Evolutionary conservation across 495 filamentous ascomycete species (phyloP), one percentile per base, ranked within the genome.

Genomic region (Podospora appendiculata): DNA sequence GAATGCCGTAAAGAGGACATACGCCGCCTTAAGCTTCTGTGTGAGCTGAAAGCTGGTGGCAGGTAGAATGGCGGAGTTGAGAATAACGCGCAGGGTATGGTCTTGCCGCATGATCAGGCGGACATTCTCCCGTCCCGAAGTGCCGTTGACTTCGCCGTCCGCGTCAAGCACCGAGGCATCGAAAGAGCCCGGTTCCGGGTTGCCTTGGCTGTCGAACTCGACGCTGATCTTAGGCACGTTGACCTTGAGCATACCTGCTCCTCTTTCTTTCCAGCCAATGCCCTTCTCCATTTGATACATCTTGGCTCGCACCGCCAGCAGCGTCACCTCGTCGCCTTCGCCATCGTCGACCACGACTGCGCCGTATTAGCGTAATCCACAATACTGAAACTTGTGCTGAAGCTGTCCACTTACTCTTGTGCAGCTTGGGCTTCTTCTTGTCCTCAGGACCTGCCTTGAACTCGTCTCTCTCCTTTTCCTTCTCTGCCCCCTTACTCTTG

Each of bases 91-190:
- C 49, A 86, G 77, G 6, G 85, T 87, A 40, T 87, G 86, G 55
- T 95, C 89, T 41, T 92, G 89, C 6, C 90, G 82, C 84, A 96
- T 89, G 53, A 96, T 79, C 58, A 96, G 78, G 19, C 90, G 84
- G 10, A 81, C 81, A 19, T 57, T 53, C 41, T 64, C 59, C 0
- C 50, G 51, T 19, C 34, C 47, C 13, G 50, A 41, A 8, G 58
- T 57, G 35, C 48, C 53, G 12, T 67, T 64, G 17, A 68, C 70
- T 8, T 68, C 67, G 14, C 72, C 68, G 19, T 68, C 68, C n/a
- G 70, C 68, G 13, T 71, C 69, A 6, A 77, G 62, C 11, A 62
- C 68, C 8, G 77, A 79, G n/a, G 66, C 66, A 48, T 78, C 75
- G 45, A 79, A 80, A 9, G 65, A 69, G 16, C 62, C 64, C 6